These are phyloP conservation scores for Aureobasidium sp. DNA, from an alignment of 2,329 filamentous ascomycete species.

Conservation along the genomic window DNA sequence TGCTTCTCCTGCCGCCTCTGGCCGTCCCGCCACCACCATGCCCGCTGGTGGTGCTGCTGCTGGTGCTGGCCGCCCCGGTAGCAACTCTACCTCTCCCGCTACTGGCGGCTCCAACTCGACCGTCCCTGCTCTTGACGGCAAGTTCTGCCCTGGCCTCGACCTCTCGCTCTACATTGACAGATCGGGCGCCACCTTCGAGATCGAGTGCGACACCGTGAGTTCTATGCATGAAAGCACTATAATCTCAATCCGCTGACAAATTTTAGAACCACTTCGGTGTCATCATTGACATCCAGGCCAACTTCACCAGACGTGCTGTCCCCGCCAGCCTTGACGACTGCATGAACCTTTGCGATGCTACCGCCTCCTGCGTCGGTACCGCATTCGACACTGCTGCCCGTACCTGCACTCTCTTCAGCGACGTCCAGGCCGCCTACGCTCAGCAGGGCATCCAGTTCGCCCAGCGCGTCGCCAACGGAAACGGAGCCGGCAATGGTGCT, in stretches of 20 bases:
- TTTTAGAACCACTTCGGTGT: conserved; percentile 11
- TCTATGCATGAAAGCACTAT: too few species aligned
- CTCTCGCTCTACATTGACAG: conserved; percentile 5
- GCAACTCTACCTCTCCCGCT: background rate
- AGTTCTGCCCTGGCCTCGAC: conserved; percentile 16
- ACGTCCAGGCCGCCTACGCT: conserved; percentile 8
- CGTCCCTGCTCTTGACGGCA: background rate
- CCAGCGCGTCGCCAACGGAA: conserved; percentile 1
- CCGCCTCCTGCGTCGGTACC: conserved; percentile 37
- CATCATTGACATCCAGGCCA: conserved; percentile 5
- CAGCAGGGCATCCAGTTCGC: conserved; percentile 7
- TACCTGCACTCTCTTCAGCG: conserved; percentile 19
- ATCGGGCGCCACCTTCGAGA: background rate
- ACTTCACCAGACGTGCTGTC: conserved; percentile 8
- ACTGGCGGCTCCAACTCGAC: background rate
- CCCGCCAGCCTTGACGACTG: conserved; percentile 14
- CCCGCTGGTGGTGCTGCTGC: background rate
- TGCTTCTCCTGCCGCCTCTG: background rate
- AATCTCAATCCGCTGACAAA: too few species aligned
- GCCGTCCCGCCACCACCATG: background rate
- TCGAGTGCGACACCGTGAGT: conserved; percentile 8
- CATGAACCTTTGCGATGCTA: conserved; percentile 10
- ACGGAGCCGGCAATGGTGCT: background rate
- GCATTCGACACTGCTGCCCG: conserved; percentile 37
- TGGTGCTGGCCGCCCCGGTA: background rate